Percentiles rank a stretch among this genome's conserved stretches.
Conservation (phyloP, 2,329 filamentous ascomycete species). For the Pseudocercospora vitis region DNA sequence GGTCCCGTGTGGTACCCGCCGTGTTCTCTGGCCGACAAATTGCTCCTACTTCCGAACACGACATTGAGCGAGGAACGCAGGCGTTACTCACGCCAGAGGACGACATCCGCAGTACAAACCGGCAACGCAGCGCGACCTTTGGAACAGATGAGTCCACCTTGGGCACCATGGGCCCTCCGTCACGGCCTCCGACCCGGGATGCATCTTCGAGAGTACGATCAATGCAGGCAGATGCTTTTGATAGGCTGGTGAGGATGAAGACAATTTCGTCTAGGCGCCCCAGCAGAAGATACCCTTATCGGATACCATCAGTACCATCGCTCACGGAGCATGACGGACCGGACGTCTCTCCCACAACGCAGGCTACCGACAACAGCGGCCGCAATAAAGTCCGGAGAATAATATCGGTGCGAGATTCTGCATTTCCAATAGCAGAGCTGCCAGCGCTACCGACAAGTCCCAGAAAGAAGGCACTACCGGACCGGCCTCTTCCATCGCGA, state of each 20-base stretch:
- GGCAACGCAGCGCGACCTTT: background rate
- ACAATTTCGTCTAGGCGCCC: background rate
- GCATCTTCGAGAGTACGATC: background rate
- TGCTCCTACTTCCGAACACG: background rate
- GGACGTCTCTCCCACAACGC: too few relatives aligned
- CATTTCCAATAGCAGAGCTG: background rate
- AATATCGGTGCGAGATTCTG: background rate
- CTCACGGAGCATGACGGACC: background rate
- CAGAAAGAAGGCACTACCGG: background rate
- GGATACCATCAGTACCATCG: background rate
- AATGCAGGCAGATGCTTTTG: conserved; percentile 4
- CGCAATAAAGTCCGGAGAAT: background rate
- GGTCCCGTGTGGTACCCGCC: background rate
- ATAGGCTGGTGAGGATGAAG: conserved; percentile 1
- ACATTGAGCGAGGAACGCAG: background rate
- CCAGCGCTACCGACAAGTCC: conserved; percentile 5
- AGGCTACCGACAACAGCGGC: background rate
- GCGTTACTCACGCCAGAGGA: background rate
- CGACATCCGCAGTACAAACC: background rate
- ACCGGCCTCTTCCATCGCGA: background rate
- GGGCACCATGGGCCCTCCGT: background rate
- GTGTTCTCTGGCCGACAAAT: background rate
- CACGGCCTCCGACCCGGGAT: background rate
- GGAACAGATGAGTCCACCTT: conserved; percentile 3
- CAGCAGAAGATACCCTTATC: background rate